Conservation (phyloP, 306 rosid species). For the Canavalia gladiata region DNA sequence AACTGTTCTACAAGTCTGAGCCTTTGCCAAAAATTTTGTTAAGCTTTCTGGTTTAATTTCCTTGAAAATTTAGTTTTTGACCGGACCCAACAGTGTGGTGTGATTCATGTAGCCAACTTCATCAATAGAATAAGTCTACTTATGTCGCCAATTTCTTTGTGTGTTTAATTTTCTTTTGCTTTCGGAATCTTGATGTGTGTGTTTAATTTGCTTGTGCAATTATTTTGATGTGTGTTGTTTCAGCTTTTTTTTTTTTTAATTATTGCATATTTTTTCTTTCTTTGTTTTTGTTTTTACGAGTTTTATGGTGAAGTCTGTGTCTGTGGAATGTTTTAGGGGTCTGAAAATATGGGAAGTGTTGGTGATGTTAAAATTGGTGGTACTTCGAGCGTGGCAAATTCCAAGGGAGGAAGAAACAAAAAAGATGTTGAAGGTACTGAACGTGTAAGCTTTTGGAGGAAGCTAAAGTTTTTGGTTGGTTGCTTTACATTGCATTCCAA, state of each 20-base stretch:
- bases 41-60: slow-evolving; percentile 7
- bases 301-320: background rate
- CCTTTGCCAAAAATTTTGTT: slow-evolving; percentile 41
- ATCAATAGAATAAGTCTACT: too few species aligned
- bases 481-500: slow-evolving; percentile 57
- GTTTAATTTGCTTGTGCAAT: too few species aligned
- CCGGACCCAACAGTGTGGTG: too few species aligned
- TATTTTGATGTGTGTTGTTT: too few species aligned
- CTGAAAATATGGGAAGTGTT: slow-evolving; percentile 53
- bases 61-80: background rate
- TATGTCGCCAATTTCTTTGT: too few species aligned
- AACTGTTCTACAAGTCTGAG: background rate
- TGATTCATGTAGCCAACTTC: too few species aligned
- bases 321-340: background rate
- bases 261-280: background rate
- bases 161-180: too few species aligned
- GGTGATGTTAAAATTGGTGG: slow-evolving; percentile 32
- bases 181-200: too few species aligned
- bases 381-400: slow-evolving; percentile 39
- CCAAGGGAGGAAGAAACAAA: slow-evolving; percentile 43
- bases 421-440: slow-evolving; percentile 34
- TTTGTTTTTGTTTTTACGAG: background rate
- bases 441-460: slow-evolving; percentile 54
- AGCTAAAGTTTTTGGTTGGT: slow-evolving; percentile 51
- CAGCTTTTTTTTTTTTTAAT: too few species aligned